phyloP scores from a whole-genome alignment of 768 basidiomycete genomes.

The Pleurotus ostreatus region DNA sequence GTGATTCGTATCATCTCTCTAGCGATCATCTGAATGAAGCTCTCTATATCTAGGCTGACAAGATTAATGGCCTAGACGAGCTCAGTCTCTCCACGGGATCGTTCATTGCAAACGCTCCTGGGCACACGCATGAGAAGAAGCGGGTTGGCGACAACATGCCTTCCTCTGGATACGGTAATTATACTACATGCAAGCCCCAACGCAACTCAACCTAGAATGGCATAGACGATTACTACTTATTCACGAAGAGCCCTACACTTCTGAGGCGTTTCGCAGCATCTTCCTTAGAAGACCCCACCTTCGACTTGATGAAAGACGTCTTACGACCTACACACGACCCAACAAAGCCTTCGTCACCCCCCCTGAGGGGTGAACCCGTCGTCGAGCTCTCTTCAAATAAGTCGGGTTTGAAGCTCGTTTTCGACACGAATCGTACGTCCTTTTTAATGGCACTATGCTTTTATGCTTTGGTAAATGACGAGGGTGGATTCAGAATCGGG shows the following conservation, averaged over 20 bases:
- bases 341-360: slow-evolving; percentile 15
- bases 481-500: slow-evolving; percentile 49
- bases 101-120: slow-evolving; percentile 42
- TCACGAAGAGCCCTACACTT: slow-evolving; percentile 33
- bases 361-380: slow-evolving; percentile 29
- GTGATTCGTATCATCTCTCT: neutral
- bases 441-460: neutral
- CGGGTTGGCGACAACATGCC: slow-evolving; percentile 58
- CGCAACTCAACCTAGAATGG: neutral
- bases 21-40: too few species aligned
- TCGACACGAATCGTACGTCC: slow-evolving; percentile 67
- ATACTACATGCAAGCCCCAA: neutral
- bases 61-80: slow-evolving; percentile 47
- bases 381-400: slow-evolving; percentile 51
- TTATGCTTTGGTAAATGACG: too few species aligned
- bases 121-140: slow-evolving; percentile 47
- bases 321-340: slow-evolving; percentile 28
- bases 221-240: slow-evolving; percentile 63
- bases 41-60: slow-evolving; percentile 37
- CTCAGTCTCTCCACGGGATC: slow-evolving; percentile 50
- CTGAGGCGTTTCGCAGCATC: slow-evolving; percentile 46
- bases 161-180: slow-evolving; percentile 52
- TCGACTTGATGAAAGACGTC: slow-evolving; percentile 46
- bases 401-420: slow-evolving; percentile 56
- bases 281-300: slow-evolving; percentile 30